Conservation (phyloP, 331 rosid genomes). For the Phaseolus coccineus region DNA sequence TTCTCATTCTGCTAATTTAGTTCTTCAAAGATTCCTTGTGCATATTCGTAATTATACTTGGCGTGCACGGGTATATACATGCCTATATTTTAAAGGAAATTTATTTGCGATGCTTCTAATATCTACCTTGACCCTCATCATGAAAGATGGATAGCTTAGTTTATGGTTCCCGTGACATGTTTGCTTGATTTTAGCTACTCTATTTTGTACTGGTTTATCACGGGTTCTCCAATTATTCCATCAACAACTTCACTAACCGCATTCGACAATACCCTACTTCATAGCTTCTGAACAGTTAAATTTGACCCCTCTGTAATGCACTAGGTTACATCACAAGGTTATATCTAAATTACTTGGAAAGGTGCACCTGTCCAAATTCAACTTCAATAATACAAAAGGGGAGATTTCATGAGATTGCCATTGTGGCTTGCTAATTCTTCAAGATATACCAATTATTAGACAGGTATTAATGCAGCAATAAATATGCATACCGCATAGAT, state of each 20-base stretch:
- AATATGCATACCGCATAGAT: conserved; percentile 1
- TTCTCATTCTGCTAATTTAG: conserved; percentile 49
- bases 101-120: conserved; percentile 32
- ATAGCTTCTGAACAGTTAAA: conserved; percentile 24
- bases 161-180: conserved; percentile 54
- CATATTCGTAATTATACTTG: conserved; percentile 22
- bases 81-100: conserved; percentile 27
- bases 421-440: not conserved
- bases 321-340: conserved; percentile 35
- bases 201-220: conserved; percentile 46
- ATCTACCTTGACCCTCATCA: conserved; percentile 11
- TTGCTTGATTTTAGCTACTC: conserved; percentile 40
- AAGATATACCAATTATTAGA: not conserved
- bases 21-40: conserved; percentile 48
- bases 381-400: conserved; percentile 14
- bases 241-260: conserved; percentile 36
- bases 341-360: conserved; percentile 2
- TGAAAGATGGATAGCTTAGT: conserved; percentile 37
- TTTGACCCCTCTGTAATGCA: conserved; percentile 17
- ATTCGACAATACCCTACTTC: conserved; percentile 23
- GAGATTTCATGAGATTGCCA: not conserved
- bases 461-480: conserved; percentile 13
- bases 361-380: not conserved
- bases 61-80: conserved; percentile 19
- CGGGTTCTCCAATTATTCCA: conserved; percentile 43